Percentiles rank a stretch among this genome's conserved stretches.
Conservation (phyloP, 495 filamentous ascomycete species). For the Aspergillus heteromorphus region DNA sequence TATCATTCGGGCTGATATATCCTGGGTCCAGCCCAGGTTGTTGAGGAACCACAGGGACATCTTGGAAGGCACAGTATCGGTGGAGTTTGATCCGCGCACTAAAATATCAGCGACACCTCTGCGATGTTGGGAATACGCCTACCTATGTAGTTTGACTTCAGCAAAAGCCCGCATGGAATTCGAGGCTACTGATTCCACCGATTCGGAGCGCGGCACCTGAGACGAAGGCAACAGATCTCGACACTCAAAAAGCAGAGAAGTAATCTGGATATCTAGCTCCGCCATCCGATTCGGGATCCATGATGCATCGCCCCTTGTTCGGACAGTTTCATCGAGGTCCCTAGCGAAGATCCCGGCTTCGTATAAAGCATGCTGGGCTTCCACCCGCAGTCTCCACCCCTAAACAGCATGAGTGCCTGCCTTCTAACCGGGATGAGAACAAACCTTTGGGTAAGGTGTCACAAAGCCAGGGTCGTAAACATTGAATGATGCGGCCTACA, state of each 20-base stretch:
- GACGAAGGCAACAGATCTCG: slow-evolving; percentile 1
- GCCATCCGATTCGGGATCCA: slow-evolving; percentile 36
- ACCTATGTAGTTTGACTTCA: slow-evolving; percentile 47
- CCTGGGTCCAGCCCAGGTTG: neutral
- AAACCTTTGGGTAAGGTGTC: slow-evolving; percentile 36
- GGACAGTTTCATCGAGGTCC: slow-evolving; percentile 26
- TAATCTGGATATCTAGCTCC: slow-evolving; percentile 31
- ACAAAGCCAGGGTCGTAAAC: slow-evolving; percentile 42
- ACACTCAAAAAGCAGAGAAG: slow-evolving; percentile 8
- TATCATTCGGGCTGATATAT: neutral
- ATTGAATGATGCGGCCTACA: slow-evolving; percentile 34
- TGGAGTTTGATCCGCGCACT: slow-evolving; percentile 48
- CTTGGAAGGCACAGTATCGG: slow-evolving; percentile 45
- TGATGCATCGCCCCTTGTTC: slow-evolving; percentile 8
- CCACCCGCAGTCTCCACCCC: slow-evolving; percentile 40
- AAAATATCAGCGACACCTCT: neutral
- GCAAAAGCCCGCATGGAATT: slow-evolving; percentile 38
- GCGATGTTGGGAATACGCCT: slow-evolving; percentile 2
- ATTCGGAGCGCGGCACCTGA: slow-evolving; percentile 3
- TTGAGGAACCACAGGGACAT: slow-evolving; percentile 35
- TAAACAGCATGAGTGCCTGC: slow-evolving; percentile 5
- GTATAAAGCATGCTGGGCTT: slow-evolving; percentile 42
- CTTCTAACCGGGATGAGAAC: slow-evolving; percentile 24
- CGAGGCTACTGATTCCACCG: slow-evolving; percentile 26
- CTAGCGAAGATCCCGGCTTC: slow-evolving; percentile 41